A percentile compares a stretch with the other conserved stretches of the same genome.
Evolutionary conservation across 768 basidiomycete genomes (phyloP).

Genomic region (Lactifluus rugatus): DNA sequence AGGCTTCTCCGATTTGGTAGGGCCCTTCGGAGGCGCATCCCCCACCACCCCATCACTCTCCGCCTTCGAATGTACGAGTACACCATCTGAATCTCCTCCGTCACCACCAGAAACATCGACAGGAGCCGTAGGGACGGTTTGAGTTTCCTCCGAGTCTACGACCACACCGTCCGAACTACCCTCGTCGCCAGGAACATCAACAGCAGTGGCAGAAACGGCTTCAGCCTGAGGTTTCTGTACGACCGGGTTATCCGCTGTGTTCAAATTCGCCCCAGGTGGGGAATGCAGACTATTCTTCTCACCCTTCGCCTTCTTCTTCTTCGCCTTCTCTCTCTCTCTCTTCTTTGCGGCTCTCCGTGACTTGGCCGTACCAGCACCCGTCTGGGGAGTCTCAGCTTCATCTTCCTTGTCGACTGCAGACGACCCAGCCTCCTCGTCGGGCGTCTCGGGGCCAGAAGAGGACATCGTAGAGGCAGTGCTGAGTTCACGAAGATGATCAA

Average conservation of each 20-base stretch:
- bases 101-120: not conserved
- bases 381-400: not conserved
- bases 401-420: not conserved
- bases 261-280: not conserved
- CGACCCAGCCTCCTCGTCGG: constrained; percentile 1
- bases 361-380: not conserved
- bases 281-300: constrained; percentile 9
- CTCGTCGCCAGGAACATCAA: constrained; percentile 1
- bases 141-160: not conserved
- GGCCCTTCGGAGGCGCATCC: not conserved
- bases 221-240: constrained; percentile 6
- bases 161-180: not conserved
- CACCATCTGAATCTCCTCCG: not conserved
- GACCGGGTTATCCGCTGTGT: constrained; percentile 2
- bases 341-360: not conserved
- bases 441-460: not conserved
- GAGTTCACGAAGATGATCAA: not conserved
- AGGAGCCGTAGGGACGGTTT: not conserved
- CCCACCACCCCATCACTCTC: constrained; percentile 1
- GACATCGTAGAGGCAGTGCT: constrained; percentile 9
- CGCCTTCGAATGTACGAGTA: not conserved
- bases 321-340: not conserved
- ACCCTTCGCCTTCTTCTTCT: constrained; percentile 4
- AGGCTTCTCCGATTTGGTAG: not conserved
- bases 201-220: not conserved